A percentile compares a stretch with the other conserved stretches of the same genome.
These are phyloP conservation scores for Agrocybe praecox DNA, from an alignment of 768 basidiomycete species.

Conservation along the genomic window DNA sequence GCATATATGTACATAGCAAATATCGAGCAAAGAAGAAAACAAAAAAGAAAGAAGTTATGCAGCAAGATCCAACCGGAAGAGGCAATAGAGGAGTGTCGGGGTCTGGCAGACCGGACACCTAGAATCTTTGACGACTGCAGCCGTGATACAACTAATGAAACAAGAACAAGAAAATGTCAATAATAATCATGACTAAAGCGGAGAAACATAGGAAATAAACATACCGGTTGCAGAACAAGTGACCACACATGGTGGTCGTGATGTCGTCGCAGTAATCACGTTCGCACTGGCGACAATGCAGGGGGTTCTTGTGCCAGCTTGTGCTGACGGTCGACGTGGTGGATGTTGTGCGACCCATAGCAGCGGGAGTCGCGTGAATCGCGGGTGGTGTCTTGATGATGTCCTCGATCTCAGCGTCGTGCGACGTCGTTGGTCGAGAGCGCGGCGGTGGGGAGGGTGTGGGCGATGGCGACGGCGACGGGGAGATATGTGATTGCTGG, in stretches of 20 bases:
- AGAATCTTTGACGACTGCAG: constrained; percentile 45
- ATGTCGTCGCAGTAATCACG: constrained; percentile 51
- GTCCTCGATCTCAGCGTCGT: no score
- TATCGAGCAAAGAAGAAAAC: background rate
- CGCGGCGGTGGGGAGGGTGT: no score
- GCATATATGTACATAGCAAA: background rate
- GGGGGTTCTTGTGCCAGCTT: constrained; percentile 15
- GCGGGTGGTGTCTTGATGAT: no score
- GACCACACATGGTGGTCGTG: constrained; percentile 65
- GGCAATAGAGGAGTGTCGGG: constrained; percentile 54
- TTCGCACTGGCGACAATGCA: constrained; percentile 55
- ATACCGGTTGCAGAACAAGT: constrained; percentile 61
- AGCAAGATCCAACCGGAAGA: constrained; percentile 54
- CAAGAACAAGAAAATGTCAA: background rate
- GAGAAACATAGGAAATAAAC: background rate
- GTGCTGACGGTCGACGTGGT: no score
- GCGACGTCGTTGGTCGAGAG: no score
- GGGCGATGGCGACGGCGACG: no score
- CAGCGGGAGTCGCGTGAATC: no score
- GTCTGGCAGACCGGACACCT: constrained; percentile 55
- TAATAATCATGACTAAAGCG: no score
- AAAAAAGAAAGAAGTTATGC: constrained; percentile 12
- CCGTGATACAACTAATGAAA: constrained; percentile 51
- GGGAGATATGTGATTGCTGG: no score
- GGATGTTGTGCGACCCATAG: no score